These are phyloP conservation scores for Tulasnella sp. DNA, from an alignment of 768 basidiomycete species.

Conservation along the genomic window DNA sequence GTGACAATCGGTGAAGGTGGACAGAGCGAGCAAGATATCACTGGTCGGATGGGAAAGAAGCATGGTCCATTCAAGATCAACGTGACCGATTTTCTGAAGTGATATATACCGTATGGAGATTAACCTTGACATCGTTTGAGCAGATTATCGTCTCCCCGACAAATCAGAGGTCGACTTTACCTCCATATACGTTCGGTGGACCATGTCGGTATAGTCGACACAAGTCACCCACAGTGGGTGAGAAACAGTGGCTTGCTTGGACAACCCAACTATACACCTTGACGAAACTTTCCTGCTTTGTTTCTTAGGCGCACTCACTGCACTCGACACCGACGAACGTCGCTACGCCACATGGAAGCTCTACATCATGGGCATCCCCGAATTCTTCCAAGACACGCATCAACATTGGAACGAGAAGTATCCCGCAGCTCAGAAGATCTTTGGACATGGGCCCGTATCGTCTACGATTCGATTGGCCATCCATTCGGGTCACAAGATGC, in stretches of 20 bases:
- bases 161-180: slow-evolving; percentile 18
- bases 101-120: background rate
- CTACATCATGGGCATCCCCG: slow-evolving; percentile 43
- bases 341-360: slow-evolving; percentile 68
- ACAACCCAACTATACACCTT: background rate
- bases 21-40: slow-evolving; percentile 52
- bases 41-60: slow-evolving; percentile 35
- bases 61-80: slow-evolving; percentile 58
- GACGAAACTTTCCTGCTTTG: slow-evolving; percentile 36
- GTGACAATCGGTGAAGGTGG: slow-evolving; percentile 40
- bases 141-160: slow-evolving; percentile 9
- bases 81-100: too few species aligned
- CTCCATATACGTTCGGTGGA: slow-evolving; percentile 59
- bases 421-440: slow-evolving; percentile 61
- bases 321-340: background rate
- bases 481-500: slow-evolving; percentile 58
- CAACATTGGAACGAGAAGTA: slow-evolving; percentile 61
- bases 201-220: slow-evolving; percentile 63
- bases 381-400: slow-evolving; percentile 45
- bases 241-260: too few species aligned
- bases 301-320: slow-evolving; percentile 7
- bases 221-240: slow-evolving; percentile 57
- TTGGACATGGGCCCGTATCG: slow-evolving; percentile 43
- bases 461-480: slow-evolving; percentile 57
- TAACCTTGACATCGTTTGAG: background rate